Base-by-base conservation (phyloP, 2,329 filamentous ascomycete species). In the Cercospora sesami region DNA sequence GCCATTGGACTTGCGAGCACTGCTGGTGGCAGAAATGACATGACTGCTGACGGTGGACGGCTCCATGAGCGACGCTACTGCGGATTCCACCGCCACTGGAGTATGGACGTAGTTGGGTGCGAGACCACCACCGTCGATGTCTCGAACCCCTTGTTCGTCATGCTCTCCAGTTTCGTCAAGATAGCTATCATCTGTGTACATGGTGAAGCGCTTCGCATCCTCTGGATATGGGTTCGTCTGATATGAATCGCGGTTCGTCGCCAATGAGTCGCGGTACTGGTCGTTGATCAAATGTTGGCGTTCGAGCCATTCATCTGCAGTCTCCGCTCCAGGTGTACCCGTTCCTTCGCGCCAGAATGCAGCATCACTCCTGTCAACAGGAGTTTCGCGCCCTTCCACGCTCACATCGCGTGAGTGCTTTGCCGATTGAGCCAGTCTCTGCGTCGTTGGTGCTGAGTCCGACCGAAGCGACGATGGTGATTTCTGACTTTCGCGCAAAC, bases 51-150 rank as follows among this genome's bases (percentile, higher is more conserved):
- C 77, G 12, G 90, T 86, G 2, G 93, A 96, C 0, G 93, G 94
- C 18, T 93, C 92, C 73, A 95, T 90, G 6, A 98, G 83, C 16
- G 94, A 97, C 7, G 94, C 94, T 10, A 98, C 94, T 9, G 91
- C 91, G 14, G 94, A 97, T 79, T 97, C 94, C 0, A 96, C 89
- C 2, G 87, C 92, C 36, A 89, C 77, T 1, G 87, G 88, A 1
- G 87, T 89, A 73, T 93, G 89, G 3, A 96, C 86, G 75, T 93
- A 90, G 72, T 92, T 86, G 1, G 93, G 90, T 73, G 92, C 96
- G 10, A 93, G 81, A 21, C 86, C 87, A 14, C 14, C 93, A 81
- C 21, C 86, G 87, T 33, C 62, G 45, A 70, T 61, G 39, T 62
- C 65, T 31, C 86, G 87, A 28, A 97, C 88, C 65, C 91, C 87